phyloP scores from a whole-genome alignment of 2,329 filamentous ascomycete species.

The Colletotrichum kahawae region DNA sequence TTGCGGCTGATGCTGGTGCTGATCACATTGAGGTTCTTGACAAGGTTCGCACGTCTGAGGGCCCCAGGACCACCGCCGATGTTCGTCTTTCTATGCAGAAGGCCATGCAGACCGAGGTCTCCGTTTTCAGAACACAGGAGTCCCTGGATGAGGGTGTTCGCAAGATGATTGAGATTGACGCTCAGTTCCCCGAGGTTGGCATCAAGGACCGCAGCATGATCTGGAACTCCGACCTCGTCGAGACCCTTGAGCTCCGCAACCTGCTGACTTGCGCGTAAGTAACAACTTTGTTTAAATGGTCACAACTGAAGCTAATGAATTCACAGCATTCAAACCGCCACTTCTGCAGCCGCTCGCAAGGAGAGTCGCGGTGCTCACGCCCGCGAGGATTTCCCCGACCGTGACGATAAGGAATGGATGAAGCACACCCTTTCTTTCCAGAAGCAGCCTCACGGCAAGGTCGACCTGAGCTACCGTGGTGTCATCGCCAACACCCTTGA shows the following conservation, averaged over 20 bases:
- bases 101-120: slow-evolving; percentile 97
- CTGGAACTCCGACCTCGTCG: slow-evolving; percentile 97
- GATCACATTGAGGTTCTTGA: slow-evolving; percentile 88
- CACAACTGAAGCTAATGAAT: slow-evolving; percentile 6
- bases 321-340: slow-evolving; percentile 82
- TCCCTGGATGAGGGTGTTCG: slow-evolving; percentile 90
- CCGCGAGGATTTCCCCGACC: slow-evolving; percentile 93
- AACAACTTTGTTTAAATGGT: neutral
- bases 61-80: slow-evolving; percentile 86
- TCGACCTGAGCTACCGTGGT: slow-evolving; percentile 84
- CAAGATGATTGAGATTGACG: slow-evolving; percentile 86
- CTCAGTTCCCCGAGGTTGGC: slow-evolving; percentile 79
- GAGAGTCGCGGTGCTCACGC: slow-evolving; percentile 97
- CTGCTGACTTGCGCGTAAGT: slow-evolving; percentile 94
- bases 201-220: slow-evolving; percentile 99
- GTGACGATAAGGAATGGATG: slow-evolving; percentile 98
- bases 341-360: slow-evolving; percentile 89
- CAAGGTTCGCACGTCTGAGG: slow-evolving; percentile 81
- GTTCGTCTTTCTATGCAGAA: slow-evolving; percentile 95
- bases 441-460: slow-evolving; percentile 86
- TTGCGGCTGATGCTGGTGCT: slow-evolving; percentile 85
- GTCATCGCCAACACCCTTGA: slow-evolving; percentile 87
- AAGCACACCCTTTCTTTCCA: slow-evolving; percentile 98
- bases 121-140: slow-evolving; percentile 94
- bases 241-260: slow-evolving; percentile 95